A percentile compares a stretch with the other conserved stretches of the same genome.
These are phyloP conservation scores for Chloranthus sessilifolius DNA, from an alignment of 164 flowering plant genomes.

Conservation along the genomic window DNA sequence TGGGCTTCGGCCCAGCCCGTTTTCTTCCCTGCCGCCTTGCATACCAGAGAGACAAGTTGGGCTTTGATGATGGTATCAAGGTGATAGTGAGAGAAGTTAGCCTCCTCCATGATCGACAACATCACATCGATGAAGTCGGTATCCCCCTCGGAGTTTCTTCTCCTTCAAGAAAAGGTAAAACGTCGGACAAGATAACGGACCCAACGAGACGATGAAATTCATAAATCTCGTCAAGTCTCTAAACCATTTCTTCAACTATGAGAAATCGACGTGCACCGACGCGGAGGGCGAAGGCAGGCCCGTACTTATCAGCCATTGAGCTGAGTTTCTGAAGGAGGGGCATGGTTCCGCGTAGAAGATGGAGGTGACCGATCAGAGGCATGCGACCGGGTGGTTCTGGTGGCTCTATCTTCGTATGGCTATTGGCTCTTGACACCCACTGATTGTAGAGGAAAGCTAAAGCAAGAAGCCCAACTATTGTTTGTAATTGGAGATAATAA, in stretches of 20 bases:
- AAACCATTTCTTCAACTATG: conserved; percentile 10
- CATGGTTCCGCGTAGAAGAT: conserved; percentile 6
- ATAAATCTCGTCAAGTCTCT: conserved; percentile 1
- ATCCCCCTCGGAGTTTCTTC: neutral
- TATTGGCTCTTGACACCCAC: neutral
- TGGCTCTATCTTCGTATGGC: neutral
- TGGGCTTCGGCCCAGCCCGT: too few species aligned
- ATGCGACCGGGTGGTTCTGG: conserved; percentile 8
- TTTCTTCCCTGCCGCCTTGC: too few species aligned
- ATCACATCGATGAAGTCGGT: too few species aligned
- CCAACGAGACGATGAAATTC: neutral
- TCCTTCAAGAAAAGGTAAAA: too few species aligned
- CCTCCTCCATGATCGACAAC: too few species aligned
- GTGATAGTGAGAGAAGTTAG: too few species aligned
- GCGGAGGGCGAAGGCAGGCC: conserved; percentile 11
- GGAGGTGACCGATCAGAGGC: conserved; percentile 19
- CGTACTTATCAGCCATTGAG: conserved; percentile 16
- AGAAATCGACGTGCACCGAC: conserved; percentile 10
- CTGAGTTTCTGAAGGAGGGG: conserved; percentile 11
- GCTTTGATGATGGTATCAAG: too few species aligned
- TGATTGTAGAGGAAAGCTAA: conserved; percentile 2
- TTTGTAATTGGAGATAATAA: neutral
- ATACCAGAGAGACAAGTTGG: too few species aligned
- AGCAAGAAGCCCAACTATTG: neutral
- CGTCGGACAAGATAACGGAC: neutral